Conservation (phyloP, 2,329 filamentous ascomycete genomes). For the Cercospora janseana region DNA sequence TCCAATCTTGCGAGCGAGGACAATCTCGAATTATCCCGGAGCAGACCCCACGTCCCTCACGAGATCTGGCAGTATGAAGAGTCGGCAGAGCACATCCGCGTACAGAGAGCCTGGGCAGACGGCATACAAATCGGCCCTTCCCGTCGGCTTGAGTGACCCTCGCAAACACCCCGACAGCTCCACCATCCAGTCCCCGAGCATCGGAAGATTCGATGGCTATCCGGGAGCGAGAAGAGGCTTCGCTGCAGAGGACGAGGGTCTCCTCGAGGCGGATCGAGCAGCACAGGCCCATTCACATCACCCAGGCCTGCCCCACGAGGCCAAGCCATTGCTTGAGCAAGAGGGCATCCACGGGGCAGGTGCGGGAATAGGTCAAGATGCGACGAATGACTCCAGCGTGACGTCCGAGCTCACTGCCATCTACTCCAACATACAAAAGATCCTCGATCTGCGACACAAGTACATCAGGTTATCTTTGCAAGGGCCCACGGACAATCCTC, state of each 20-base stretch:
- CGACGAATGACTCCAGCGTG: constrained; percentile 72
- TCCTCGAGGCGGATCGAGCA: constrained; percentile 49
- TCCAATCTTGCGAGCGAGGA: constrained; percentile 46
- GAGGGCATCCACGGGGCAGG: constrained; percentile 59
- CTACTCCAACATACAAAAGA: constrained; percentile 83
- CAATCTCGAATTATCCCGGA: constrained; percentile 44
- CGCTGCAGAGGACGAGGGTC: constrained; percentile 27
- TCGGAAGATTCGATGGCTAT: constrained; percentile 32
- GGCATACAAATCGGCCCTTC: constrained; percentile 37
- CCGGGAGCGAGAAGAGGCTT: constrained; percentile 17
- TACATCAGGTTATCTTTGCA: constrained; percentile 87
- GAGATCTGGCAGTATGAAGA: constrained; percentile 45
- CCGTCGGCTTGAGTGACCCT: constrained; percentile 38
- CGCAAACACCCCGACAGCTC: constrained; percentile 34
- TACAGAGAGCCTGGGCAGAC: constrained; percentile 14
- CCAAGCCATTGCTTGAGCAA: constrained; percentile 53
- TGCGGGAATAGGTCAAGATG: constrained; percentile 61
- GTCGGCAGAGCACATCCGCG: constrained; percentile 37
- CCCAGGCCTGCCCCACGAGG: constrained; percentile 54
- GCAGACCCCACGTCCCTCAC: constrained; percentile 39
- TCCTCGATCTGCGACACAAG: constrained; percentile 83
- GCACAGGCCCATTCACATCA: constrained; percentile 52
- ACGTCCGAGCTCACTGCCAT: constrained; percentile 81
- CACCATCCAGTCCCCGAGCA: constrained; percentile 34
- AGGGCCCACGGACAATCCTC: constrained; percentile 78